A percentile compares a stretch with the other conserved stretches of the same genome.
phyloP scores from a whole-genome alignment of 2,329 filamentous ascomycete genomes.

The Onygenales sp. region DNA sequence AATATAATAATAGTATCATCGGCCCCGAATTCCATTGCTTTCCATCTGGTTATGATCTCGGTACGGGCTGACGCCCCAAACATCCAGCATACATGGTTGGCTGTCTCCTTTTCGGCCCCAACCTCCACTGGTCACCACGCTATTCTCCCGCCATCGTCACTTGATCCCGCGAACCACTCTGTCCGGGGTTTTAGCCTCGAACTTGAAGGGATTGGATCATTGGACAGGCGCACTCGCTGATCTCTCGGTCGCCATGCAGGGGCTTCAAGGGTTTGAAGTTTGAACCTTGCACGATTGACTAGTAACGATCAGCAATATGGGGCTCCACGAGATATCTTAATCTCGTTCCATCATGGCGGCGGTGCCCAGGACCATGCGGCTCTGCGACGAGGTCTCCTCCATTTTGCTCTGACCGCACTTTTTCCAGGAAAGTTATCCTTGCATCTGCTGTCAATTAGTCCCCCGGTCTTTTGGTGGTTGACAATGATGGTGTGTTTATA shows the following conservation, averaged over 20 bases:
- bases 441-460: not conserved
- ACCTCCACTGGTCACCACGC: not conserved
- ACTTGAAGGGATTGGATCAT: not conserved
- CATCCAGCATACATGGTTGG: not conserved
- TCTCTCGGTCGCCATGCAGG: not conserved
- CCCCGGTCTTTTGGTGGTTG: too few relatives aligned
- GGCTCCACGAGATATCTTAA: not conserved
- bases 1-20: too few relatives aligned
- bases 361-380: too few relatives aligned
- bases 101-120: too few relatives aligned
- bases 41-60: too few relatives aligned
- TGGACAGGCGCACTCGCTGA: not conserved
- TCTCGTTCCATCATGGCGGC: not conserved
- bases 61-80: not conserved
- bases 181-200: not conserved
- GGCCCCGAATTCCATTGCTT: too few relatives aligned
- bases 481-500: not conserved
- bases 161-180: slow-evolving; percentile 2
- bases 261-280: not conserved
- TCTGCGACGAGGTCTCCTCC: too few relatives aligned
- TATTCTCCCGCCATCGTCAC: not conserved
- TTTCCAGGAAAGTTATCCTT: not conserved
- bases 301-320: not conserved
- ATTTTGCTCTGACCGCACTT: not conserved
- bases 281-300: not conserved